Evolutionary conservation across 2,329 filamentous ascomycete genomes (phyloP), one percentile per base, ranked within the genome.

Genomic region (Aspergillus japonicus): DNA sequence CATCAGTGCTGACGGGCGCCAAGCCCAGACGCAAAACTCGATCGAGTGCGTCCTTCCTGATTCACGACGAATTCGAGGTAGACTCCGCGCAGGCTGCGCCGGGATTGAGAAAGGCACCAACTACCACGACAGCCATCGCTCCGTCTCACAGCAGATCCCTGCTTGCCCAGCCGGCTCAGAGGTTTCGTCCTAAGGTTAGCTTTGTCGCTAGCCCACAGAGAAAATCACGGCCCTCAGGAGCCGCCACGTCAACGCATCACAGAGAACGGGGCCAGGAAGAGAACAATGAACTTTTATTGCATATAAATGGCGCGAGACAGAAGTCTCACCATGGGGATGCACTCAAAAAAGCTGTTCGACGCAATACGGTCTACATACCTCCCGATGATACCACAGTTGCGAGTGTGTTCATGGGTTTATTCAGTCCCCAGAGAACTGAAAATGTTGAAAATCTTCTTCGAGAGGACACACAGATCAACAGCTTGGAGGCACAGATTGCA

Each of bases 381-480:
- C 68, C 73, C 0, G 77, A 80, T 44, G 75, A 80, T 60, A 75
- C 72, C 1, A 77, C 77, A 0, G 70, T 77, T 57, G 73, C 77
- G 5, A 78, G 70, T 24, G 71, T 75, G 35, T 80, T 78, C 55
- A 78, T 80, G 77, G 74, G 69, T 10, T 66, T 79, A 5, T 78
- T 79, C 62, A 78, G 74, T 59, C 76, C 77, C 1, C 59, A 77
- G 21, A 80, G 78, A 57, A 64, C 65, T 4, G 55, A 61, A 5
- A 39, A 56, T 3, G 4, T 35, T 2, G 51, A 57, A 11, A n/a
- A 57, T 4, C 54, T 58, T 11, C 33, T 57, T 6, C 24, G 54
- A n/a, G 63, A 69, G 12, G 57, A 69, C 19, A 61, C 62, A 0
- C 67, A 75, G 44, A 52, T 73, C 8, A 72, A 71, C 5, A 72